Conservation (phyloP, 495 filamentous ascomycete species). For the Penicillium pulvis region DNA sequence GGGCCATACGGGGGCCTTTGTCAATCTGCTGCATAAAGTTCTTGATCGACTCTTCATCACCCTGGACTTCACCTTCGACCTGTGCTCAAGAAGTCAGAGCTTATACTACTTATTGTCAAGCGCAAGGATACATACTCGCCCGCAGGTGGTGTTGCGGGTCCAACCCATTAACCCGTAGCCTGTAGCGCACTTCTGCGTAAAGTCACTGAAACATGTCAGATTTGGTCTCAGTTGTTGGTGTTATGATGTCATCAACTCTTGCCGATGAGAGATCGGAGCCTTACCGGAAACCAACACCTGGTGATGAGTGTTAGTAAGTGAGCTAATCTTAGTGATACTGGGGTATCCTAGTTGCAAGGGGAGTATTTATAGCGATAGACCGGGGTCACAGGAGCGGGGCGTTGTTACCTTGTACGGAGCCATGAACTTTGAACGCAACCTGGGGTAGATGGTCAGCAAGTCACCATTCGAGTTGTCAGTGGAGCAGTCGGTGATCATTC, state of each 20-base stretch:
- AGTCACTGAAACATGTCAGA: conserved; percentile 53
- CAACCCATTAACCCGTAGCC: conserved; percentile 71
- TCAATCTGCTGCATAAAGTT: conserved; percentile 75
- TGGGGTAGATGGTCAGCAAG: conserved; percentile 18
- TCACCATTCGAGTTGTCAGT: not conserved
- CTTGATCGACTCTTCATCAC: conserved; percentile 61
- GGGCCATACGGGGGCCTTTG: conserved; percentile 66
- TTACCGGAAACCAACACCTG: conserved; percentile 76
- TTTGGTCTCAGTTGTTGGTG: not conserved
- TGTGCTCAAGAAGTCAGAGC: conserved; percentile 29
- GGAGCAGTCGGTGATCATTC: not conserved
- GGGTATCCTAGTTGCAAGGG: not conserved
- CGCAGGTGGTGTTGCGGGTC: conserved; percentile 74
- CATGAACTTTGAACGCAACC: conserved; percentile 56
- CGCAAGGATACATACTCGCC: conserved; percentile 52
- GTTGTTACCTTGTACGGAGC: conserved; percentile 51
- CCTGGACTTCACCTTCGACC: conserved; percentile 93
- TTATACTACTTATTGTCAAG: not conserved
- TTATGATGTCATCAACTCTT: conserved; percentile 24
- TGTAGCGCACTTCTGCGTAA: conserved; percentile 67
- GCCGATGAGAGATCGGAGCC: conserved; percentile 4
- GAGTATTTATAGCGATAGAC: not conserved
- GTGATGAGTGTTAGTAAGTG: not conserved
- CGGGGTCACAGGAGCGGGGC: not conserved
- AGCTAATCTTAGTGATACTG: not conserved